These are phyloP conservation scores for Trichoderma gamsii DNA, from an alignment of 495 filamentous ascomycete genomes.

Conservation along the genomic window DNA sequence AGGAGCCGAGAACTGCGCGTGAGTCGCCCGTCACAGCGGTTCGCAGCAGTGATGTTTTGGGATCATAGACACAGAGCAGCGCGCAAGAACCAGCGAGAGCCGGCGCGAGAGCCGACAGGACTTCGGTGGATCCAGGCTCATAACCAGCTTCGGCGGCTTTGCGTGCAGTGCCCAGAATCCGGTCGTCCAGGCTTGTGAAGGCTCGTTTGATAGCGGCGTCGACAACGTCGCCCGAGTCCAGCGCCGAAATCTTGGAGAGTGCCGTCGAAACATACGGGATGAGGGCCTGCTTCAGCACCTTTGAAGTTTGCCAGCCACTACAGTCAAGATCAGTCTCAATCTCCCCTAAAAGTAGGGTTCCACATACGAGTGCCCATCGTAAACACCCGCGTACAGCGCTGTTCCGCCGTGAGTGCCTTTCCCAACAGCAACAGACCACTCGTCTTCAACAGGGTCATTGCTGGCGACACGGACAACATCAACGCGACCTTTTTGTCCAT, in stretches of 20 bases:
- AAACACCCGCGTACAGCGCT: neutral
- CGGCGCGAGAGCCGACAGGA: neutral
- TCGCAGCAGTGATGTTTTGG: slow-evolving; percentile 39
- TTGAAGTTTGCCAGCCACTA: slow-evolving; percentile 10
- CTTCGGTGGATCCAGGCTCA: slow-evolving; percentile 38
- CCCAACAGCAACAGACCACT: neutral
- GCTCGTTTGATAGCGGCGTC: slow-evolving; percentile 36
- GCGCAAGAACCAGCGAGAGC: slow-evolving; percentile 48
- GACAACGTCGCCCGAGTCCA: neutral
- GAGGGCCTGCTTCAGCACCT: neutral
- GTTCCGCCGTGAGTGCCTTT: neutral
- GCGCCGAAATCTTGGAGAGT: neutral
- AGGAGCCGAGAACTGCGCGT: slow-evolving; percentile 53
- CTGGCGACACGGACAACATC: slow-evolving; percentile 12
- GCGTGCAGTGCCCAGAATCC: slow-evolving; percentile 41
- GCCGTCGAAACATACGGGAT: neutral
- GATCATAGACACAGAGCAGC: slow-evolving; percentile 51
- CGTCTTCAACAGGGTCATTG: slow-evolving; percentile 11
- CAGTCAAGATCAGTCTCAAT: neutral
- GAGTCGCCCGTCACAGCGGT: slow-evolving; percentile 50
- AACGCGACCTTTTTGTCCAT: neutral
- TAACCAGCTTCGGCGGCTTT: slow-evolving; percentile 19
- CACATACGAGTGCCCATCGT: slow-evolving; percentile 9
- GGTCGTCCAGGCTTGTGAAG: slow-evolving; percentile 46
- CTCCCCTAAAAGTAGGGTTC: neutral